These are phyloP conservation scores for Dissophora ornata DNA, from an alignment of 192 early-diverging fungal species.

Conservation along the genomic window DNA sequence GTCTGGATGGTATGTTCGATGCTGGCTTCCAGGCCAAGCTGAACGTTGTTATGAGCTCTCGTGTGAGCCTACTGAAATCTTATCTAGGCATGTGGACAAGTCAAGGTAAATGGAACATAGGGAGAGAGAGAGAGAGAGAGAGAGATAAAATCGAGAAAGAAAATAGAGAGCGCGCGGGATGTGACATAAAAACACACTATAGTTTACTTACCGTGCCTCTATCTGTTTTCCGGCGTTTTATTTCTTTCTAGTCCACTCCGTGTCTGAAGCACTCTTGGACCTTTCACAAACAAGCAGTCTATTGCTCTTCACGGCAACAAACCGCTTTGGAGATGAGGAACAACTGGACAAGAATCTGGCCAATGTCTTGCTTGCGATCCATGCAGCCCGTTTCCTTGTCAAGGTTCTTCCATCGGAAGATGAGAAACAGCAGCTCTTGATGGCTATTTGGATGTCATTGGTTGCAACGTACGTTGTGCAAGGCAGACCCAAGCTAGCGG, in stretches of 20 bases:
- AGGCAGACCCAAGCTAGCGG: conserved; percentile 23
- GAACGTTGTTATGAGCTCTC: conserved; percentile 50
- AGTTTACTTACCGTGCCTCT: too few species aligned
- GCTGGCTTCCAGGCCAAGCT: conserved; percentile 43
- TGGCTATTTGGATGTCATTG: conserved; percentile 49
- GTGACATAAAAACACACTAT: neutral
- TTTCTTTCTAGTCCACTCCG: conserved; percentile 29
- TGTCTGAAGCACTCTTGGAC: conserved; percentile 33
- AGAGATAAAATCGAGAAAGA: neutral
- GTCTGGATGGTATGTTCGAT: conserved; percentile 48
- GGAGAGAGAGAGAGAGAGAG: neutral
- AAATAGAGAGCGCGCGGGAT: too few species aligned
- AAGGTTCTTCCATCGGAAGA: conserved; percentile 12
- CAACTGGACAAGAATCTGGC: conserved; percentile 44
- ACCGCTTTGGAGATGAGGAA: conserved; percentile 41
- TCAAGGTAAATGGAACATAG: conserved; percentile 25
- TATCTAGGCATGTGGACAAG: conserved; percentile 50
- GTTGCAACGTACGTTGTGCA: conserved; percentile 49
- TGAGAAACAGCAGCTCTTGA: conserved; percentile 35
- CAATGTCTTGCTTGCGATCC: conserved; percentile 34
- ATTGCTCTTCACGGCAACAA: conserved; percentile 42
- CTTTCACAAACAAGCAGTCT: conserved; percentile 40
- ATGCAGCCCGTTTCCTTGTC: conserved; percentile 41
- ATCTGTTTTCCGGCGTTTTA: neutral
- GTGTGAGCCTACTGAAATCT: conserved; percentile 41